A percentile compares a stretch with the other conserved stretches of the same genome.
phyloP scores from a whole-genome alignment of 2,329 filamentous ascomycete species.

The Pleomassaria siparia region DNA sequence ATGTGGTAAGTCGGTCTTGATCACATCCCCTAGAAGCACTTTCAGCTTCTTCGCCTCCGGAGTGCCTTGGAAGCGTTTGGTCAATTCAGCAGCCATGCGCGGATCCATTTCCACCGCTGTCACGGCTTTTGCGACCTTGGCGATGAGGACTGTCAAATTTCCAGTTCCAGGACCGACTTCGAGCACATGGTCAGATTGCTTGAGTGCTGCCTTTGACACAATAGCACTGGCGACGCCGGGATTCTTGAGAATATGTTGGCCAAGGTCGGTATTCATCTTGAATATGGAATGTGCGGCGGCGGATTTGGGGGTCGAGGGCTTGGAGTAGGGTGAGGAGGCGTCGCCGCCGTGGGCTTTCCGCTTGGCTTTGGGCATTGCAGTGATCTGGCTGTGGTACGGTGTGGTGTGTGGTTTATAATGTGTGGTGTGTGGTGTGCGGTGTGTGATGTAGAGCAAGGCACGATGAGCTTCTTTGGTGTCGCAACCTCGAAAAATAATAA shows the following conservation, averaged over 20 bases:
- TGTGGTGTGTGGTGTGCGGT: not conserved
- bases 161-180: slow-evolving; percentile 91
- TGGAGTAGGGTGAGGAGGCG: slow-evolving; percentile 49
- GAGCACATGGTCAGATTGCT: slow-evolving; percentile 83
- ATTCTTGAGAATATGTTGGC: slow-evolving; percentile 91
- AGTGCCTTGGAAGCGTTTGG: slow-evolving; percentile 88
- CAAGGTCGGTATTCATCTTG: slow-evolving; percentile 93
- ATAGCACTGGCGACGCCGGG: slow-evolving; percentile 81
- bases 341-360: slow-evolving; percentile 34
- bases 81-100: slow-evolving; percentile 93
- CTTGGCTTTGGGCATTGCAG: slow-evolving; percentile 51
- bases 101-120: slow-evolving; percentile 93
- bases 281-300: slow-evolving; percentile 78
- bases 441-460: not conserved
- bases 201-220: slow-evolving; percentile 83
- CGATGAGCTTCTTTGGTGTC: not conserved
- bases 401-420: too few relatives aligned
- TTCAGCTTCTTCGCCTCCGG: slow-evolving; percentile 77
- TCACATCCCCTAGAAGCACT: slow-evolving; percentile 86
- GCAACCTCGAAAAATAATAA: not conserved
- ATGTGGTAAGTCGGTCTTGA: slow-evolving; percentile 76
- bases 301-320: slow-evolving; percentile 48
- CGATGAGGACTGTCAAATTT: slow-evolving; percentile 84
- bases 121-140: slow-evolving; percentile 81
- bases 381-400: not conserved